Evolutionary conservation across 2,329 filamentous ascomycete genomes (phyloP).

Genomic region (Claviceps fusiformis): DNA sequence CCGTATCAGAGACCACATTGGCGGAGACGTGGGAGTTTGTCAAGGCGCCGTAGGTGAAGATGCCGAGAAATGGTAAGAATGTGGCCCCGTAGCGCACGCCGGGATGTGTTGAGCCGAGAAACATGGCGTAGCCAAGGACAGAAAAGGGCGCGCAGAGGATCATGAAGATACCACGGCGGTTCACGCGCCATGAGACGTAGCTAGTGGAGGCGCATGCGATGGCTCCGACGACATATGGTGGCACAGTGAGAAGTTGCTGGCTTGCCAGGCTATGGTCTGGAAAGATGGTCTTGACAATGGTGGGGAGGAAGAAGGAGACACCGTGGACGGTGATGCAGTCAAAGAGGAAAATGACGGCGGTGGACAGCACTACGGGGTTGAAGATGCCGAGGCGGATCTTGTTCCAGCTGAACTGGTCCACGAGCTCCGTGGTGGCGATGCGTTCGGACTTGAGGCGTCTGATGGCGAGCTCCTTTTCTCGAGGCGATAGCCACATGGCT

Average conservation of each 20-base stretch:
- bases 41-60: constrained; percentile 49
- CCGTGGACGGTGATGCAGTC: constrained; percentile 62
- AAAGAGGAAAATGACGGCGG: constrained; percentile 45
- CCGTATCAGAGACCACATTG: constrained; percentile 57
- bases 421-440: constrained; percentile 40
- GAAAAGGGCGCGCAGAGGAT: constrained; percentile 43
- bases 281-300: constrained; percentile 57
- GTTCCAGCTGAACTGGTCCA: constrained; percentile 41
- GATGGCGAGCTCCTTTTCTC: constrained; percentile 50
- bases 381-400: constrained; percentile 51
- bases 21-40: constrained; percentile 53
- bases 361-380: constrained; percentile 39
- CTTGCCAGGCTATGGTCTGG: constrained; percentile 39
- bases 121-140: constrained; percentile 57
- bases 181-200: constrained; percentile 43
- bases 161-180: constrained; percentile 46
- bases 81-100: constrained; percentile 51
- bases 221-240: constrained; percentile 53
- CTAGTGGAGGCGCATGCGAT: constrained; percentile 49
- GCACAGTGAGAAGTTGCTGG: constrained; percentile 57
- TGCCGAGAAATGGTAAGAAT: constrained; percentile 50
- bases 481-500: constrained; percentile 47
- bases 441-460: constrained; percentile 46
- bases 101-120: constrained; percentile 38
- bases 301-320: constrained; percentile 57